phyloP scores from a whole-genome alignment of 2,329 filamentous ascomycete species.

The Fusarium nematophilum region DNA sequence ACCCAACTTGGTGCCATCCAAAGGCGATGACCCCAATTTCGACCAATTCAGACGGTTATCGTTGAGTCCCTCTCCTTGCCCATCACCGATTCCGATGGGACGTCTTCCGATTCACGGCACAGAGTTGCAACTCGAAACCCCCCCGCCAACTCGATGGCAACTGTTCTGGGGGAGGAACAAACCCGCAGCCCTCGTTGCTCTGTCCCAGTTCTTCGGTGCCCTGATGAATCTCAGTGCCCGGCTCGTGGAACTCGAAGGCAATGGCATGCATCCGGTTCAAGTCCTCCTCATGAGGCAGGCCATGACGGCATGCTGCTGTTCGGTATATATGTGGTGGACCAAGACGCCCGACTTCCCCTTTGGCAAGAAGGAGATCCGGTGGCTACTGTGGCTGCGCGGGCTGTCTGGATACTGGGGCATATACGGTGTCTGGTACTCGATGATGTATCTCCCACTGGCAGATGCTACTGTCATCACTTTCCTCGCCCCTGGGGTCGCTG shows the following conservation, averaged over 20 bases:
- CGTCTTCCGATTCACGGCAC: conserved; percentile 13
- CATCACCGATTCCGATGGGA: conserved; percentile 36
- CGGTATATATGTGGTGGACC: conserved; percentile 78
- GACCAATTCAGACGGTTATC: conserved; percentile 40
- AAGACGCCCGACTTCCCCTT: conserved; percentile 76
- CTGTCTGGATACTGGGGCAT: conserved; percentile 81
- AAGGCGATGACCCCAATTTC: conserved; percentile 28
- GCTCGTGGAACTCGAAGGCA: conserved; percentile 76
- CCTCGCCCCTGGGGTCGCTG: conserved; percentile 80
- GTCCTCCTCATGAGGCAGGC: conserved; percentile 84
- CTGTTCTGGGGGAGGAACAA: conserved; percentile 73
- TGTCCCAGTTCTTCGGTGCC: conserved; percentile 83
- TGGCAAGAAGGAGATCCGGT: conserved; percentile 73
- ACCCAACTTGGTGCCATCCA: conserved; percentile 20
- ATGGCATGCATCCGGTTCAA: conserved; percentile 84
- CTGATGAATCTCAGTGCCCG: conserved; percentile 88
- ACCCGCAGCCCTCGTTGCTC: conserved; percentile 77
- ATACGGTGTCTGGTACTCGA: conserved; percentile 76
- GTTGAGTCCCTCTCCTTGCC: conserved; percentile 39
- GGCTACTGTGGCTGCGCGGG: conserved; percentile 75
- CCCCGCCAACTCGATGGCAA: conserved; percentile 41
- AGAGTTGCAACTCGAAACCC: conserved; percentile 15
- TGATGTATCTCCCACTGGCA: conserved; percentile 82
- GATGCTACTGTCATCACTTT: conserved; percentile 94
- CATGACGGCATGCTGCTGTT: conserved; percentile 75